Evolutionary conservation across 2,329 filamentous ascomycete species (phyloP), one percentile per base, ranked within the genome.

Genomic region (Scytalidium sp.): DNA sequence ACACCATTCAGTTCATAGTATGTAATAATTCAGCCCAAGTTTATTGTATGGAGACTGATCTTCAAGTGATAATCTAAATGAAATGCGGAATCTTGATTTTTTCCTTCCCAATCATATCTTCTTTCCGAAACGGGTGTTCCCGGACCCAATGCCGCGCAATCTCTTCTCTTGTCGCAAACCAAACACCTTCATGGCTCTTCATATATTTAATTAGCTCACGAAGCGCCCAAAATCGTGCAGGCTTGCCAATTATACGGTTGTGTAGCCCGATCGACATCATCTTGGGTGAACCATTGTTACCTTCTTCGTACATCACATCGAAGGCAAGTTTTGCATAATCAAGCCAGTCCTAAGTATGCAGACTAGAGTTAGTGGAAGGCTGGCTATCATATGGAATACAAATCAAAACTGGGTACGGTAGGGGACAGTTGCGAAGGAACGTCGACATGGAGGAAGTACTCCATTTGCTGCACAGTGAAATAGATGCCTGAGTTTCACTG

Each of bases 211-310:
- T 72, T 58, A 80, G 79, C 47, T 76, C 71, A 57, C 72, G 67
- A 40, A 82, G 57, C 1, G 77, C 78, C 42, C 67, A 70, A 51
- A 75, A 75, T 1, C 78, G 66, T 3, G 75, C 78, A 1, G 78
- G 78, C 27, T 75, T 70, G 1, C 78, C 78, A 29, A 76, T 72
- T 47, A 78, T 76, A 6, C 77, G 69, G 53, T 75, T 79, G 58
- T 80, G 77, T 21, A 80, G 59, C 2, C 73, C 75, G 20, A 81
- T 71, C 0, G 78, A 80, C 78, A 81, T 81, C 78, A 81, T 81
- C 64, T 78, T 79, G 3, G 75, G 75, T 54, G 61, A 62, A 1
- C 75, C 60, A 19, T 59, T 58, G 2, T 27, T 19, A n/a, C 56
- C 56, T 53, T 62, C 60, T 45, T 75, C 75, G 53, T 80, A 80